Percentiles rank a stretch among this genome's conserved stretches.
These are phyloP conservation scores for Berkeleyomyces basicola DNA, from an alignment of 2,329 filamentous ascomycete species.

Conservation along the genomic window DNA sequence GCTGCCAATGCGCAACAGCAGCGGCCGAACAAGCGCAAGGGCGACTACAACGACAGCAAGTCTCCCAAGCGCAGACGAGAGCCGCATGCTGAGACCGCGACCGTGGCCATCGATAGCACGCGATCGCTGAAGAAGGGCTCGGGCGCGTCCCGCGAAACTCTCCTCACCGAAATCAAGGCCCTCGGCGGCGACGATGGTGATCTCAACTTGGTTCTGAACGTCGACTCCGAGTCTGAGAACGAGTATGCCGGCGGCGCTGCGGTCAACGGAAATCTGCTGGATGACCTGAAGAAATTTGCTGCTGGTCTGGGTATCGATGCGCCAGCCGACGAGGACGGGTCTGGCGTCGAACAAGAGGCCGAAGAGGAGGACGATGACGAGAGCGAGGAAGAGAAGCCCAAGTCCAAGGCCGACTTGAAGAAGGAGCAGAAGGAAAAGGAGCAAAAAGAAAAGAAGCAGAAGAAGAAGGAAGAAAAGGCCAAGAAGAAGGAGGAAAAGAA, in stretches of 20 bases:
- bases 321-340: slow-evolving; percentile 4
- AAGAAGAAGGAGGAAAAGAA: slow-evolving; percentile 11
- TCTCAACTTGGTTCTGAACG: slow-evolving; percentile 40
- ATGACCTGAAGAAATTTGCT: slow-evolving; percentile 11
- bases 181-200: slow-evolving; percentile 51
- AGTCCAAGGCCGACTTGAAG: slow-evolving; percentile 24
- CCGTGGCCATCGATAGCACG: not conserved
- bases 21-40: slow-evolving; percentile 13
- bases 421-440: slow-evolving; percentile 20
- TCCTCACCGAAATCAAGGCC: slow-evolving; percentile 47
- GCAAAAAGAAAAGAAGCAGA: slow-evolving; percentile 19
- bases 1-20: slow-evolving; percentile 13
- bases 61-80: slow-evolving; percentile 8
- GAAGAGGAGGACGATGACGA: not conserved
- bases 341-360: not conserved
- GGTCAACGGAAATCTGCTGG: slow-evolving; percentile 10
- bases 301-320: slow-evolving; percentile 11
- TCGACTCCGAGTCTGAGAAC: slow-evolving; percentile 26
- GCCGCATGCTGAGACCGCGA: not conserved
- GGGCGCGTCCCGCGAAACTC: slow-evolving; percentile 18
- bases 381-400: slow-evolving; percentile 16
- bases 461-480: slow-evolving; percentile 11
- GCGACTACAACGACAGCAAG: slow-evolving; percentile 11
- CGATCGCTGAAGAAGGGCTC: slow-evolving; percentile 5
- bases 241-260: slow-evolving; percentile 19